Conservation (phyloP, 257 asterid species). For the Solanum habrochaites region DNA sequence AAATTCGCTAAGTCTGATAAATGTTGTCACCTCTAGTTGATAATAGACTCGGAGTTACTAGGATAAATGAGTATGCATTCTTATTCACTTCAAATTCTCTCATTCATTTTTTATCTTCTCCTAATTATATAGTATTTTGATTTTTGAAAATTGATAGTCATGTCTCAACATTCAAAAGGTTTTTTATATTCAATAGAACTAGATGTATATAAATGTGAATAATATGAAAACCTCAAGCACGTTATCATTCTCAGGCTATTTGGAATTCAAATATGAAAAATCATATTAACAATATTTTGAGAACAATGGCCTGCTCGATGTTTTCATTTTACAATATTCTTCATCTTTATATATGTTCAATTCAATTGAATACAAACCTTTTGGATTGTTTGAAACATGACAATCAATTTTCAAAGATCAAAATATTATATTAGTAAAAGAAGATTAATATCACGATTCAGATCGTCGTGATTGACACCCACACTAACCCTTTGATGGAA, state of each 20-base stretch:
- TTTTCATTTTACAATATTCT: too few species aligned
- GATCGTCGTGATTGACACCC: too few species aligned
- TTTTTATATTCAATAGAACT: not conserved
- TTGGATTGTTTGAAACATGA: not conserved
- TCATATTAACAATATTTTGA: too few species aligned
- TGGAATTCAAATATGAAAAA: not conserved
- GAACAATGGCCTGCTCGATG: not conserved
- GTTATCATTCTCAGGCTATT: not conserved
- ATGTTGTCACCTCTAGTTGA: too few species aligned
- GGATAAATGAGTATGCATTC: not conserved
- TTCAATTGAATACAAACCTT: not conserved
- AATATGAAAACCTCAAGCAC: not conserved
- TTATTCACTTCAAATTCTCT: too few species aligned
- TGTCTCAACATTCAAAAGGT: not conserved
- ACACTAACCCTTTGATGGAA: too few species aligned
- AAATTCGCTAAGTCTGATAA: not conserved
- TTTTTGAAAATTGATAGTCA: not conserved
- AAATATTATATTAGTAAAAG: not conserved
- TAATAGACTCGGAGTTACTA: not conserved
- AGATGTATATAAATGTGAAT: too few species aligned
- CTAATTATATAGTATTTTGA: not conserved
- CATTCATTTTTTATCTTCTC: not conserved
- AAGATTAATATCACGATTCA: not conserved
- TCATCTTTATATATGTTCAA: too few species aligned
- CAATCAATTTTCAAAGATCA: too few species aligned